A percentile compares a stretch with the other conserved stretches of the same genome.
These are phyloP conservation scores for Citrullus amarus DNA, from an alignment of 306 rosid genomes.

Conservation along the genomic window DNA sequence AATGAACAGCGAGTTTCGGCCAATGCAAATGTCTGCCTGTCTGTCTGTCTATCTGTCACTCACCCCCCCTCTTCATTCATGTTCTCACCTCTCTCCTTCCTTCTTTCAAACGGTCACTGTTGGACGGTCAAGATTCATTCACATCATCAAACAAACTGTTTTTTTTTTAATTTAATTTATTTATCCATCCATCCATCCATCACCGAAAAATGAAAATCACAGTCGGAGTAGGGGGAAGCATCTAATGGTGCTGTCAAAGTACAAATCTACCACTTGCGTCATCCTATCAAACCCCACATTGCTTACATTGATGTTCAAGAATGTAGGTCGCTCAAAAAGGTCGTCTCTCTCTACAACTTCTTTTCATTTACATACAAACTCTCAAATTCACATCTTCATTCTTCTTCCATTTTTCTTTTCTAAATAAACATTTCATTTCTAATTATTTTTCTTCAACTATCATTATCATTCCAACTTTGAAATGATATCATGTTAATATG, in stretches of 20 bases:
- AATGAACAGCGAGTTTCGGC: not conserved
- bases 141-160: not conserved
- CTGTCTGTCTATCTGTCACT: not conserved
- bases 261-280: conserved; percentile 1
- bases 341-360: too few relatives aligned
- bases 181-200: not conserved
- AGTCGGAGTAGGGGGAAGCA: not conserved
- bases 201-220: not conserved
- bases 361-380: too few relatives aligned
- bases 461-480: too few relatives aligned
- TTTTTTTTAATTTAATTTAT: too few relatives aligned
- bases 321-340: not conserved
- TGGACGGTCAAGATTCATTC: not conserved
- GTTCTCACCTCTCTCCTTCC: too few relatives aligned
- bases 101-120: not conserved
- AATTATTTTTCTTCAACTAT: too few relatives aligned
- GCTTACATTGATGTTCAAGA: not conserved
- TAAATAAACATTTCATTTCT: too few relatives aligned
- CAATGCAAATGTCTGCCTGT: not conserved
- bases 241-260: not conserved
- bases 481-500: too few relatives aligned
- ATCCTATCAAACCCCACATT: not conserved
- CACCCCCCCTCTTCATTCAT: too few relatives aligned
- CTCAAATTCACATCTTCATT: too few relatives aligned
- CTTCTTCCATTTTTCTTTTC: too few relatives aligned